Evolutionary conservation across 805 yeast genomes (phyloP).

Genomic region (Nakazawaea molendinolei): DNA sequence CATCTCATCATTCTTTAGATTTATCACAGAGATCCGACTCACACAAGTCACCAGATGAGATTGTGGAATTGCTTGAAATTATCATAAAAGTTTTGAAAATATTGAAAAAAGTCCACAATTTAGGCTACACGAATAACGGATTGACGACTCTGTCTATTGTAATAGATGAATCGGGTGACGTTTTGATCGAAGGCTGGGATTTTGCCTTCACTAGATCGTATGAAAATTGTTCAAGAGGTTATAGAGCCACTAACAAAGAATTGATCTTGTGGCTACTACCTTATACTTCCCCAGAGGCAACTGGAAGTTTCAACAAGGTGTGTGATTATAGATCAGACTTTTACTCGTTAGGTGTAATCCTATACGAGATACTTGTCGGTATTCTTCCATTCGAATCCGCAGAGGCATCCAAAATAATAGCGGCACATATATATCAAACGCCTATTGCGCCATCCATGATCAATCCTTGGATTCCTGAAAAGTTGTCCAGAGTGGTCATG

Average conservation of each 20-base stretch:
- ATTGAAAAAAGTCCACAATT: constrained; percentile 27
- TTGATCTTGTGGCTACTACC: constrained; percentile 34
- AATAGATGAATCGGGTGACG: constrained; percentile 23
- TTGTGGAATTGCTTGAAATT: constrained; percentile 18
- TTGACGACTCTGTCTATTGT: constrained; percentile 33
- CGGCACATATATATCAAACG: constrained; percentile 32
- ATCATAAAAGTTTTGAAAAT: constrained; percentile 19
- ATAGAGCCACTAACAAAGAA: constrained; percentile 32
- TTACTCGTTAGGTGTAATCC: constrained; percentile 42
- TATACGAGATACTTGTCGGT: constrained; percentile 42
- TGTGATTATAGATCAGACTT: constrained; percentile 43
- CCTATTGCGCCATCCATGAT: constrained; percentile 34
- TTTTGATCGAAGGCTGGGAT: constrained; percentile 42
- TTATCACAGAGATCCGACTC: not conserved
- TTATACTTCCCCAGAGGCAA: constrained; percentile 44
- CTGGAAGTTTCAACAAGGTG: constrained; percentile 29
- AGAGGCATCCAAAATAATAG: constrained; percentile 30
- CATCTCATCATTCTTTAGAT: not conserved
- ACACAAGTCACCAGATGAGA: constrained; percentile 13
- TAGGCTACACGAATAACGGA: constrained; percentile 42
- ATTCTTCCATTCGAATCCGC: constrained; percentile 35
- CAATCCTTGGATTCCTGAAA: constrained; percentile 24
- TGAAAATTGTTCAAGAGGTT: constrained; percentile 36
- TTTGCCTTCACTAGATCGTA: constrained; percentile 33
- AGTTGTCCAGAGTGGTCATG: constrained; percentile 33